These are phyloP conservation scores for Penicillium sp. DNA, from an alignment of 2,329 filamentous ascomycete species.

Conservation along the genomic window DNA sequence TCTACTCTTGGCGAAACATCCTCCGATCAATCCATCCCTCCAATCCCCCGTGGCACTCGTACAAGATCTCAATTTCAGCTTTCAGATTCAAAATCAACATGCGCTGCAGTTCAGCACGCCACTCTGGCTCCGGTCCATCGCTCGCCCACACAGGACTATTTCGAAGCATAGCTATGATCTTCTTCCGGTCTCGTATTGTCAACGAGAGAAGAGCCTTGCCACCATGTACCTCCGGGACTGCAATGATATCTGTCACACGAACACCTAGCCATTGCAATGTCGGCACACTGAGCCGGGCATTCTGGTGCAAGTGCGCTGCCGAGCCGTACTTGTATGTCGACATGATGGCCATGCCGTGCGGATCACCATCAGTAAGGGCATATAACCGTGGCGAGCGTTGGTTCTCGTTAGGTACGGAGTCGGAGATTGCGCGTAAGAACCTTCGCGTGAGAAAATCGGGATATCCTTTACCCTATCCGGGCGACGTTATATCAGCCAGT, in stretches of 20 bases:
- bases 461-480: slow-evolving; percentile 60
- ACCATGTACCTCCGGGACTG: slow-evolving; percentile 25
- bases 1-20: slow-evolving; percentile 28
- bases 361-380: slow-evolving; percentile 60
- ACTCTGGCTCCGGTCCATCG: slow-evolving; percentile 45
- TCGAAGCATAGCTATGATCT: slow-evolving; percentile 55
- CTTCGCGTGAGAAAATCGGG: slow-evolving; percentile 59
- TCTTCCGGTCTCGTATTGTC: slow-evolving; percentile 55
- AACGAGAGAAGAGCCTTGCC: slow-evolving; percentile 46
- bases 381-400: slow-evolving; percentile 45
- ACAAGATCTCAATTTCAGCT: slow-evolving; percentile 60
- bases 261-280: slow-evolving; percentile 60
- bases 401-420: slow-evolving; percentile 25
- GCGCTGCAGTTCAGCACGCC: slow-evolving; percentile 55
- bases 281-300: slow-evolving; percentile 46
- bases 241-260: slow-evolving; percentile 40
- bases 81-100: slow-evolving; percentile 65
- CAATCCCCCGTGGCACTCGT: slow-evolving; percentile 44
- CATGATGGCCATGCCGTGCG: slow-evolving; percentile 62
- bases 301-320: slow-evolving; percentile 55
- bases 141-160: slow-evolving; percentile 44
- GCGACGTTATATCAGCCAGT: neutral
- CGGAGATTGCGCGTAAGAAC: slow-evolving; percentile 51
- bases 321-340: slow-evolving; percentile 65
- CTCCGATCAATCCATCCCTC: slow-evolving; percentile 45